Base-by-base conservation (phyloP, 768 basidiomycete genomes). In the Phylloporus arenicola region DNA sequence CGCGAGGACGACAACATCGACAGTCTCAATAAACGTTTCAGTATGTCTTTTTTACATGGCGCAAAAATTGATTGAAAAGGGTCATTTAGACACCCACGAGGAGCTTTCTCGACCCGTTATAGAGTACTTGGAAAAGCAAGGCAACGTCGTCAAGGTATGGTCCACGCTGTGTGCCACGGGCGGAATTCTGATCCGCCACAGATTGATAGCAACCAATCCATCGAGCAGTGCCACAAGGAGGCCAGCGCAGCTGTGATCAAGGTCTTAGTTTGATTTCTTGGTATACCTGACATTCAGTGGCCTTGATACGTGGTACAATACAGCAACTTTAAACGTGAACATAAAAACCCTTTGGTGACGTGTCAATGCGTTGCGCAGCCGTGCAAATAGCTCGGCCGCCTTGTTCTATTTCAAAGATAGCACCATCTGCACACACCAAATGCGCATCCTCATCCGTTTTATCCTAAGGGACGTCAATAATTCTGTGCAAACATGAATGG, bases 1-100 rank as follows among this genome's bases (percentile, higher is more conserved):
- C 78, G 96, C 13, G 94, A 92, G 61, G 96, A 99, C 61, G 96
- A 99, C 66, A 99, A 99, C 64, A 57, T 59, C 12, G 92, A 95
- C 68, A 92, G 84, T 65, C 95, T 99, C 70, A 86, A 80, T 72
- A 99, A 98, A 71, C 88, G 96, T n/a, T 97, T 98, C 75, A 74
- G 93, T 88, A 64, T 17, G 85, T 76, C 12, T 11, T 27, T 24
- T 27, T 11, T 31, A 16, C 33, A 17, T 35, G 13, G 38, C 11
- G 1, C 35, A 10, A 42, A 24, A 33, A 34, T 45, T 5, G 45
- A 43, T 29, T 42, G 22, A 56, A 27, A 38, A 25, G 40, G 29
- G 47, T 35, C 20, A 25, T 44, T 12, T 48, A 88, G 93, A 73
- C 29, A 94, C 92, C 1, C 95, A 97, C 71, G 76, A 86, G 52